Percentiles rank a stretch among this genome's conserved stretches.
Conservation (phyloP, 305 asterid species). For the Andrographis paniculata region DNA sequence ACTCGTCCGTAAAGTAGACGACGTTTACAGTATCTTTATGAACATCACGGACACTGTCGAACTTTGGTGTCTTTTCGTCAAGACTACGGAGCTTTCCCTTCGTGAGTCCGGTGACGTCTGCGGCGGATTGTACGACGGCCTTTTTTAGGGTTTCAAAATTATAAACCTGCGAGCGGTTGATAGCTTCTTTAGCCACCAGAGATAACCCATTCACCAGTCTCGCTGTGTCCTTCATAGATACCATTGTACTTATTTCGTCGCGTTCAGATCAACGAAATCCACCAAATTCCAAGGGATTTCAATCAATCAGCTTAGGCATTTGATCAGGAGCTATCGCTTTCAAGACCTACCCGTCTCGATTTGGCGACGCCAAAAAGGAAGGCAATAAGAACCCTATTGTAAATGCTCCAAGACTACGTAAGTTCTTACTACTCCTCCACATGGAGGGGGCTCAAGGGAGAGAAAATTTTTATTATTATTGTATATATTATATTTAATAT, state of each 20-base stretch:
- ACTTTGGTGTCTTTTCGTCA: constrained; percentile 14
- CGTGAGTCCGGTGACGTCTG: constrained; percentile 70
- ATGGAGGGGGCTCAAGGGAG: no score
- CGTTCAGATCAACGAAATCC: neutral
- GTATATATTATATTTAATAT: no score
- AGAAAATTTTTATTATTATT: no score
- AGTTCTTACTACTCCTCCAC: no score
- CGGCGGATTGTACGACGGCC: constrained; percentile 54
- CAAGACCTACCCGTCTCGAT: no score
- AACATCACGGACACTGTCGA: constrained; percentile 6
- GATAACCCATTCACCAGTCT: constrained; percentile 60
- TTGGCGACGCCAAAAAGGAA: no score
- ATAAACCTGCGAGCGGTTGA: constrained; percentile 25
- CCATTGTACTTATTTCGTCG: constrained; percentile 29
- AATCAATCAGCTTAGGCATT: neutral
- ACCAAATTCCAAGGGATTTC: neutral
- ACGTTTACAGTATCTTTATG: constrained; percentile 19
- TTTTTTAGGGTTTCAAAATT: constrained; percentile 36
- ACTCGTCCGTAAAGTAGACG: constrained; percentile 30
- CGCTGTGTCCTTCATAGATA: constrained; percentile 45
- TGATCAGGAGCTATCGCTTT: no score
- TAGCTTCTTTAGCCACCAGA: constrained; percentile 65
- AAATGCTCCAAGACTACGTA: no score
- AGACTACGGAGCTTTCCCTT: constrained; percentile 47
- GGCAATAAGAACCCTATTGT: no score